Evolutionary conservation across 306 rosid genomes (phyloP).

Genomic region (Oemleria cerasiformis): DNA sequence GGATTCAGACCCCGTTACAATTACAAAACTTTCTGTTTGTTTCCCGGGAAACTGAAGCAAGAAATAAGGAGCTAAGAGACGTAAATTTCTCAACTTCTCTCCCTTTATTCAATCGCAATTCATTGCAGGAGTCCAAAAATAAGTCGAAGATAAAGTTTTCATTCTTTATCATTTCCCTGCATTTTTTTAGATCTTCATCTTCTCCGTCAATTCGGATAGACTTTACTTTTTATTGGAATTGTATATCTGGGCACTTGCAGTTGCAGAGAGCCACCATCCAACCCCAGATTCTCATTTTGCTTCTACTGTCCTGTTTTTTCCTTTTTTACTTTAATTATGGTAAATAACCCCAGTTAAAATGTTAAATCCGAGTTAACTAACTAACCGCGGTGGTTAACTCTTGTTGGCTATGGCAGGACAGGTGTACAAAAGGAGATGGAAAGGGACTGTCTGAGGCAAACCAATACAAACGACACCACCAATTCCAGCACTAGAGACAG

Average conservation of each 20-base stretch:
- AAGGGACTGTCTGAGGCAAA: slow-evolving; percentile 39
- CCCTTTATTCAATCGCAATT: neutral
- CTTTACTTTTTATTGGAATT: neutral
- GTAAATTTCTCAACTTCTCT: neutral
- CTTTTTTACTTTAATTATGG: slow-evolving; percentile 5
- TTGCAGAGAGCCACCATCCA: slow-evolving; percentile 11
- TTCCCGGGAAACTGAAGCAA: neutral
- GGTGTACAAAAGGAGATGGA: slow-evolving; percentile 57
- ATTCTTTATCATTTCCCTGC: neutral
- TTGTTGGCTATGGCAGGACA: slow-evolving; percentile 24
- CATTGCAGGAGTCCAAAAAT: neutral
- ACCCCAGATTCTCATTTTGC: slow-evolving; percentile 14
- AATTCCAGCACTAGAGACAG: slow-evolving; percentile 37
- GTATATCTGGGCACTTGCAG: neutral
- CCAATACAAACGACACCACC: slow-evolving; percentile 24
- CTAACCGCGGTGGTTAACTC: slow-evolving; percentile 25
- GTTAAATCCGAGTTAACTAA: slow-evolving; percentile 5
- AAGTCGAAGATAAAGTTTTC: neutral
- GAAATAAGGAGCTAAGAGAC: neutral
- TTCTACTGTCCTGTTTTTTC: no score
- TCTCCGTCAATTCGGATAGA: slow-evolving; percentile 3
- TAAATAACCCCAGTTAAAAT: slow-evolving; percentile 25
- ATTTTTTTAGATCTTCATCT: neutral
- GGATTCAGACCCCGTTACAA: neutral
- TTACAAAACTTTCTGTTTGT: neutral